Percentiles rank a stretch among this genome's conserved stretches.
Evolutionary conservation across 371 early-diverging fungal species (phyloP).

Genomic region (Lichtheimia corymbifera): DNA sequence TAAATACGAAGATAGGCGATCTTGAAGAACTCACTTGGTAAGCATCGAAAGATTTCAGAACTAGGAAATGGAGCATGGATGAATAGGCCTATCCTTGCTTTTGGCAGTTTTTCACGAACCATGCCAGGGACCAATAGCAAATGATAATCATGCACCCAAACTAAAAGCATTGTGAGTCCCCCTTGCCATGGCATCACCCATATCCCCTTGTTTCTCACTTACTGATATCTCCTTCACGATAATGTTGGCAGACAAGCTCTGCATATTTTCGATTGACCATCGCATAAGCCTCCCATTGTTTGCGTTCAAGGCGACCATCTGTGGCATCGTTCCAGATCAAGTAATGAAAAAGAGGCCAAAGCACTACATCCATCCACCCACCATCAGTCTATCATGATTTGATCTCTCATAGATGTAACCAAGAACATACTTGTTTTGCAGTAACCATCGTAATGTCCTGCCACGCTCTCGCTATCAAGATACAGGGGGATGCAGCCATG

Average conservation of each 20-base stretch:
- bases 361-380: constrained; percentile 47
- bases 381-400: not conserved
- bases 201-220: constrained; percentile 24
- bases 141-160: constrained; percentile 99
- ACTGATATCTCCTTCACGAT: constrained; percentile 85
- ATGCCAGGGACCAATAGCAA: constrained; percentile 87
- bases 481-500: constrained; percentile 76
- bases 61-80: constrained; percentile 96
- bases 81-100: constrained; percentile 92
- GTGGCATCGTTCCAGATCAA: constrained; percentile 87
- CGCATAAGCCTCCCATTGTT: constrained; percentile 86
- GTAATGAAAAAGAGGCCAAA: constrained; percentile 99
- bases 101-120: constrained; percentile 76
- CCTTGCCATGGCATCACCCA: not conserved
- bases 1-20: too few species aligned
- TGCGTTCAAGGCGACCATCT: constrained; percentile 64
- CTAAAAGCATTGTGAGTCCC: constrained; percentile 25
- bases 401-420: too few species aligned
- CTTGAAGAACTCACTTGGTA: constrained; percentile 61
- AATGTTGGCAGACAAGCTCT: constrained; percentile 72
- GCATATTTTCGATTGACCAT: constrained; percentile 88
- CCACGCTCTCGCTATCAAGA: constrained; percentile 68
- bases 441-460: constrained; percentile 87
- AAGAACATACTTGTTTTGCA: constrained; percentile 77
- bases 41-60: constrained; percentile 86